Evolutionary conservation across 78 protist genomes (phyloP).

Genomic region (Planoprotostelium fungivorum): DNA sequence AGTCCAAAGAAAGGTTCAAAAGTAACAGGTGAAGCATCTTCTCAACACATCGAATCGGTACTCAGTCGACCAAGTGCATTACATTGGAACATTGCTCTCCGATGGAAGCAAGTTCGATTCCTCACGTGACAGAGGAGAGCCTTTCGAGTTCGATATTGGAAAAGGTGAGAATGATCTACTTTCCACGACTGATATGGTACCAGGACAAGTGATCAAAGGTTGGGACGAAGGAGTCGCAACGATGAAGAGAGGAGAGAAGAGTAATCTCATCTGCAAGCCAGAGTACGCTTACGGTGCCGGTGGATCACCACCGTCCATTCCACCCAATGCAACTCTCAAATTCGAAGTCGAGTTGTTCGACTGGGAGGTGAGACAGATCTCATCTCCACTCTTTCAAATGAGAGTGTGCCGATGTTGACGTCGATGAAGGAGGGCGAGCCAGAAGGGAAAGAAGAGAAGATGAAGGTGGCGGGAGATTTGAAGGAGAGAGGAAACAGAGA

Average conservation of each 20-base stretch:
- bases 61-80: constrained; percentile 44
- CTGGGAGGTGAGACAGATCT: constrained; percentile 9
- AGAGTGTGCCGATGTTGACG: background rate
- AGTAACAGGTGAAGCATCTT: constrained; percentile 1
- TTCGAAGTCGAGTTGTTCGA: constrained; percentile 74
- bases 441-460: background rate
- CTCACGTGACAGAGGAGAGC: constrained; percentile 56
- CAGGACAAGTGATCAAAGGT: constrained; percentile 82
- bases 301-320: constrained; percentile 77
- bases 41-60: background rate
- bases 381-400: background rate
- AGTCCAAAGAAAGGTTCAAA: background rate
- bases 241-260: constrained; percentile 75
- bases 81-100: constrained; percentile 65
- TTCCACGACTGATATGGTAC: background rate
- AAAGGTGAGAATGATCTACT: background rate
- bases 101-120: constrained; percentile 86
- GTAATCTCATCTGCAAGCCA: constrained; percentile 35
- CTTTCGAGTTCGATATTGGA: constrained; percentile 54
- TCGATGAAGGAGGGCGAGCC: constrained; percentile 4
- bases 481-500: background rate
- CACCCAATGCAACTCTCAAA: constrained; percentile 44
- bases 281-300: constrained; percentile 81
- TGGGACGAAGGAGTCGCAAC: constrained; percentile 87
- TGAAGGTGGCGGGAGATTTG: background rate